phyloP scores from a whole-genome alignment of 1,139 yeast genomes.

The Kodamaea fungicola region DNA sequence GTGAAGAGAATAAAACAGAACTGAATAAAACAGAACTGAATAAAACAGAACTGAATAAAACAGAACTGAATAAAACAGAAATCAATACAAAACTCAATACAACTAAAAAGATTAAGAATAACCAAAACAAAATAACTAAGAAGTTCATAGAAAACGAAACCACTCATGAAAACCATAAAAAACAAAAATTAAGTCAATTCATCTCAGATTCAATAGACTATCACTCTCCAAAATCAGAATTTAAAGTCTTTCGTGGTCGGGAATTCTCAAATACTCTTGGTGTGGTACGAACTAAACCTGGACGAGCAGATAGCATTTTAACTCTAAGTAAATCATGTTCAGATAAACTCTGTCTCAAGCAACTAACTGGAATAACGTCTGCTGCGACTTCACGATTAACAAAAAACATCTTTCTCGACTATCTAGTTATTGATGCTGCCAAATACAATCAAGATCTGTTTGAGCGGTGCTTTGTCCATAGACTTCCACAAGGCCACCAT shows the following conservation, averaged over 20 bases:
- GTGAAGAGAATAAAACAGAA: conserved; percentile 10
- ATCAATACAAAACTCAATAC: too few relatives aligned
- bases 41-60: background rate
- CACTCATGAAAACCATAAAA: too few relatives aligned
- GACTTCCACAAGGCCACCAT: conserved; percentile 19
- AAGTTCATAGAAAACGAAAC: too few relatives aligned
- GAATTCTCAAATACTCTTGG: conserved; percentile 57
- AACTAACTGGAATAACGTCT: conserved; percentile 57
- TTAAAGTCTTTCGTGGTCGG: conserved; percentile 52
- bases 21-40: background rate
- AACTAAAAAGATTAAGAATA: too few relatives aligned
- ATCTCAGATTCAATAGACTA: too few relatives aligned
- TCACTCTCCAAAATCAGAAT: background rate
- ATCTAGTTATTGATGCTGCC: conserved; percentile 50
- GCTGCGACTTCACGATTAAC: conserved; percentile 45
- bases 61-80: too few relatives aligned
- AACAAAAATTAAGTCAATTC: background rate
- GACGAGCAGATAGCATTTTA: conserved; percentile 68
- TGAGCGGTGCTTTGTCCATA: conserved; percentile 48
- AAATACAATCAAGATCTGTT: conserved; percentile 33
- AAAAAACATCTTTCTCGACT: conserved; percentile 44
- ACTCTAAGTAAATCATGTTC: conserved; percentile 83
- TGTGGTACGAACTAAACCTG: conserved; percentile 85
- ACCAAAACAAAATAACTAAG: too few relatives aligned
- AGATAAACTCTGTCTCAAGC: conserved; percentile 71